These are phyloP conservation scores for Hypoxylon perforatum DNA, from an alignment of 495 filamentous ascomycete genomes.

Conservation along the genomic window DNA sequence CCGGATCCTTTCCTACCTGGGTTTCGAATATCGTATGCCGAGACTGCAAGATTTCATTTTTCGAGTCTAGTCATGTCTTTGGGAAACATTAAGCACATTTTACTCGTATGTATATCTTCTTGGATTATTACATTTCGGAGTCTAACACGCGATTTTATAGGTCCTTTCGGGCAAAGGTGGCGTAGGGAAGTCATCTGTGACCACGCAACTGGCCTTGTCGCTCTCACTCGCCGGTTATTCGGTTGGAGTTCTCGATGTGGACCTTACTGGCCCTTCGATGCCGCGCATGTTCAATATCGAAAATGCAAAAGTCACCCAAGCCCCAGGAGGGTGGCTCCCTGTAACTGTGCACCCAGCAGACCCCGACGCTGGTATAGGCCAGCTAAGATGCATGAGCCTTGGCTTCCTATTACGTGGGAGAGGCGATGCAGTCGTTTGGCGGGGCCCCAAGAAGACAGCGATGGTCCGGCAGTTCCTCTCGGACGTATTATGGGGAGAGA, in stretches of 20 bases:
- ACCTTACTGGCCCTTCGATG: conserved; percentile 95
- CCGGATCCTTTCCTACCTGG: conserved; percentile 1
- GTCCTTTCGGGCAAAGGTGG: conserved; percentile 98
- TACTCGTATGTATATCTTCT: conserved; percentile 59
- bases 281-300: conserved; percentile 93
- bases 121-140: conserved; percentile 7
- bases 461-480: conserved; percentile 97
- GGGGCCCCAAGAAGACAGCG: conserved; percentile 97
- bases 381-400: conserved; percentile 89
- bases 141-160: conserved; percentile 47
- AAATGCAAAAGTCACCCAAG: conserved; percentile 87
- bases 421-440: conserved; percentile 94
- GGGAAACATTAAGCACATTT: conserved; percentile 68
- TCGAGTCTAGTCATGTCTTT: conserved; percentile 61
- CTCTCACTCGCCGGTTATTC: conserved; percentile 84
- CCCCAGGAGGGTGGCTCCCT: conserved; percentile 88
- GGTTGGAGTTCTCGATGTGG: conserved; percentile 95
- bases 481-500: conserved; percentile 88
- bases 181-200: conserved; percentile 96
- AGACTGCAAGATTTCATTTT: not conserved
- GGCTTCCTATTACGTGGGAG: conserved; percentile 87
- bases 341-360: conserved; percentile 77
- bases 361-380: conserved; percentile 62
- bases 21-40: not conserved
- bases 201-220: conserved; percentile 92